Percentiles rank a stretch among this genome's conserved stretches.
Conservation (phyloP, 495 filamentous ascomycete species). For the Choiromyces venosus region DNA sequence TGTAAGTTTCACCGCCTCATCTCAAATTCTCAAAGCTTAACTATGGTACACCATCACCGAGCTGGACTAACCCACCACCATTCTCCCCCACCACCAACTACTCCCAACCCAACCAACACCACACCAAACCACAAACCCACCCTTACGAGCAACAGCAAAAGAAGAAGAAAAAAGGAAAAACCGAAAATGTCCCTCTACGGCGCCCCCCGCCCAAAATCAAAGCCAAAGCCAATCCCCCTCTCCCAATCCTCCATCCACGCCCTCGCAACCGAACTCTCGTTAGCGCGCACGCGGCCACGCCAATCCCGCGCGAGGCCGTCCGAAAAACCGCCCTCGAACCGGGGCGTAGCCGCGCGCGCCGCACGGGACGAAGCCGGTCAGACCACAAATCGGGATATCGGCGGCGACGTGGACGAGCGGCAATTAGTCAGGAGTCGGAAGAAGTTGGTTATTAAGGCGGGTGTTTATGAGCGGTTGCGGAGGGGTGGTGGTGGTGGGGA, state of each 20-base stretch:
- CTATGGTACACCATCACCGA: no score
- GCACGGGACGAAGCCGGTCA: conserved; percentile 21
- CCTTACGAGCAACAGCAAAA: not conserved
- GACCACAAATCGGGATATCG: conserved; percentile 14
- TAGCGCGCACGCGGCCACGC: conserved; percentile 57
- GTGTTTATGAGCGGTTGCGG: conserved; percentile 78
- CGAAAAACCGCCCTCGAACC: conserved; percentile 45
- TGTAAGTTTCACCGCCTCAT: no score
- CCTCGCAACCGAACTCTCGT: conserved; percentile 72
- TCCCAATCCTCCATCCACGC: conserved; percentile 61
- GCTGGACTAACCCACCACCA: no score
- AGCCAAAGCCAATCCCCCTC: conserved; percentile 57
- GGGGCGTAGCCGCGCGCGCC: conserved; percentile 28
- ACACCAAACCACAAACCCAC: not conserved
- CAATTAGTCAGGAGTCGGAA: conserved; percentile 58
- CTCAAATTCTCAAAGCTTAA: no score
- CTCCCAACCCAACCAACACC: not conserved
- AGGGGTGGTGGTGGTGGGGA: conserved; percentile 55
- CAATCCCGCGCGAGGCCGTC: conserved; percentile 58
- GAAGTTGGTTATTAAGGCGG: conserved; percentile 80
- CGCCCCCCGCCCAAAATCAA: conserved; percentile 58
- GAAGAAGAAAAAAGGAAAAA: not conserved
- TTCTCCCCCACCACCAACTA: no score
- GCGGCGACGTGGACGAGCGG: conserved; percentile 13
- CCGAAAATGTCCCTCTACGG: conserved; percentile 63